phyloP scores from a whole-genome alignment of 2,329 filamentous ascomycete species.

The Incumbomyces lentus region DNA sequence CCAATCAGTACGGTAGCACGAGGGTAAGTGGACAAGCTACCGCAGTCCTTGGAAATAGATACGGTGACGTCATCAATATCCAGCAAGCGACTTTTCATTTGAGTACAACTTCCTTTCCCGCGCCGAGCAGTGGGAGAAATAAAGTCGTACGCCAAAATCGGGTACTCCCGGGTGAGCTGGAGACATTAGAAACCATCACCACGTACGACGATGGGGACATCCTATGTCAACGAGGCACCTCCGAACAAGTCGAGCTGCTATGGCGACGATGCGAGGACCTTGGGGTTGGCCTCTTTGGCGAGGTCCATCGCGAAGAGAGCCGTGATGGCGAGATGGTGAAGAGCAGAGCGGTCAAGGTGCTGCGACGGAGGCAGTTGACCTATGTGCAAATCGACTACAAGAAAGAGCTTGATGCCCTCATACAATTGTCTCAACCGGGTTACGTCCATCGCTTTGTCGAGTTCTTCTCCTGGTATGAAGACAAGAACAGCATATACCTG shows the following conservation, averaged over 20 bases:
- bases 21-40: background rate
- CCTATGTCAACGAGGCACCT: background rate
- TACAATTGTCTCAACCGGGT: slow-evolving; percentile 7
- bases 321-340: background rate
- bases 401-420: slow-evolving; percentile 6
- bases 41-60: background rate
- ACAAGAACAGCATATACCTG: slow-evolving; percentile 23
- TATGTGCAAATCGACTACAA: slow-evolving; percentile 7
- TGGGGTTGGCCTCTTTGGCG: slow-evolving; percentile 1
- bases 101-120: background rate
- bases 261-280: background rate
- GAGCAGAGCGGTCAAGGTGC: slow-evolving; percentile 8
- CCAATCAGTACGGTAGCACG: background rate
- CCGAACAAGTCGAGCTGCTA: background rate
- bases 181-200: slow-evolving; percentile 3
- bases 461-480: slow-evolving; percentile 30
- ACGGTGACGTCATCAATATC: background rate
- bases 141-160: background rate
- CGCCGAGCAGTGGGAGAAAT: no score
- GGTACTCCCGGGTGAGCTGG: background rate
- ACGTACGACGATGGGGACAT: background rate
- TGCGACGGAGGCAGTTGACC: background rate
- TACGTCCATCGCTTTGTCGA: slow-evolving; percentile 22
- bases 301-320: slow-evolving; percentile 3
- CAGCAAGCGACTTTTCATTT: background rate